These are phyloP conservation scores for Fusarium cicatricum DNA, from an alignment of 2,329 filamentous ascomycete genomes.

Conservation along the genomic window DNA sequence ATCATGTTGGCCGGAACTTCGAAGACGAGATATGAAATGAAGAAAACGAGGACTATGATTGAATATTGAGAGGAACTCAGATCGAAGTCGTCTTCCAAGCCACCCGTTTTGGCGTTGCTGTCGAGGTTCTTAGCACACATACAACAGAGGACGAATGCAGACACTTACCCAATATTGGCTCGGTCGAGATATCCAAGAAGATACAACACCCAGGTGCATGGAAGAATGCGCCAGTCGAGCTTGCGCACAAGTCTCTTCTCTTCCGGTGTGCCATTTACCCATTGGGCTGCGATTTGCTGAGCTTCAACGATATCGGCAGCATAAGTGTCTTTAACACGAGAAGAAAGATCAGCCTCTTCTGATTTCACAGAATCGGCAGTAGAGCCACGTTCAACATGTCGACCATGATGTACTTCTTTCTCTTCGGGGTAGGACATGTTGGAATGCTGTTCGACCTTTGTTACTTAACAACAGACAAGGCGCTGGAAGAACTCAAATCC, in stretches of 20 bases:
- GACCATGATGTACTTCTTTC: background rate
- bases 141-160: too few relatives aligned
- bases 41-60: slow-evolving; percentile 56
- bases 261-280: background rate
- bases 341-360: background rate
- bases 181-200: background rate
- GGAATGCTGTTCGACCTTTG: background rate
- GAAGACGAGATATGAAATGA: slow-evolving; percentile 60
- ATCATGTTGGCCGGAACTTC: slow-evolving; percentile 61
- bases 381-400: background rate
- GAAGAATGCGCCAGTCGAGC: slow-evolving; percentile 4
- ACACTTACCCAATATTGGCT: background rate
- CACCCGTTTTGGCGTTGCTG: slow-evolving; percentile 1
- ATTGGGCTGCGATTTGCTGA: background rate
- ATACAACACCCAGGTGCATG: background rate
- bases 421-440: background rate
- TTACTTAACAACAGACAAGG: too few relatives aligned
- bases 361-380: background rate
- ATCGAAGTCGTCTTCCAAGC: slow-evolving; percentile 28
- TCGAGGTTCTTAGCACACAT: background rate
- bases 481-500: too few relatives aligned
- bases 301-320: background rate
- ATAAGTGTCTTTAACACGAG: background rate
- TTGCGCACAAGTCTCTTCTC: background rate
- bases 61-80: slow-evolving; percentile 20